Evolutionary conservation across 805 yeast species (phyloP), one percentile per base, ranked within the genome.

Genomic region (Candida lessepsii): DNA sequence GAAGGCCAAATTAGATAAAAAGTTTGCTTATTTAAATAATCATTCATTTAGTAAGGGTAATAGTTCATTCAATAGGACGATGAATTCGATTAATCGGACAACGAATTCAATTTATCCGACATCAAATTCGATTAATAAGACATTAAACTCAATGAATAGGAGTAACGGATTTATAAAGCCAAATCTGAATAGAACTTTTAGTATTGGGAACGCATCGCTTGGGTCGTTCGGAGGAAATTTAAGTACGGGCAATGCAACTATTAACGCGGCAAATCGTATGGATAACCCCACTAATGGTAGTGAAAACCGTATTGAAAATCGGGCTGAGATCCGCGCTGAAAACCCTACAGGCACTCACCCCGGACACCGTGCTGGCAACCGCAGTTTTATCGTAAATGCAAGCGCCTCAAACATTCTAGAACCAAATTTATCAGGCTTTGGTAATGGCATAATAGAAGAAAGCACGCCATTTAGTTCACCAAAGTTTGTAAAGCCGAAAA

Each of bases 401-500:
- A 32, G 9, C 18, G 25, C 15, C 16, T 13, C 23, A 23, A 24
- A 23, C 26, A 55, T 57, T 37, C 52, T 51, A 28, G 30, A 13
- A 5, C 63, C 71, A 7, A 55, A 61, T 9, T 47, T 68, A 29
- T 53, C 60, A 9, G 64, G 64, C 8, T 58, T 63, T 46, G 70
- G 66, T 5, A 56, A 53, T 30, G 71, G 70, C 4, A 57, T 66
- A 2, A 44, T 64, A 1, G 70, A 61, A 40, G 70, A 63, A 39
- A 65, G 71, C 39, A 62, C 70, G 0, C 71, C 71, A 4, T 49
- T 50, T 27, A 54, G 50, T 8, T 57, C 70, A 2, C 68, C 65
- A 3, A 49, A 47, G 23, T 29, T 44, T 21, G 36, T 23, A 4
- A 42, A 42, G 11, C 50, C 51, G 17, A 42, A 37, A 13, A 38